phyloP scores from a whole-genome alignment of 2,329 filamentous ascomycete species.

The Aspergillus clavatus region DNA sequence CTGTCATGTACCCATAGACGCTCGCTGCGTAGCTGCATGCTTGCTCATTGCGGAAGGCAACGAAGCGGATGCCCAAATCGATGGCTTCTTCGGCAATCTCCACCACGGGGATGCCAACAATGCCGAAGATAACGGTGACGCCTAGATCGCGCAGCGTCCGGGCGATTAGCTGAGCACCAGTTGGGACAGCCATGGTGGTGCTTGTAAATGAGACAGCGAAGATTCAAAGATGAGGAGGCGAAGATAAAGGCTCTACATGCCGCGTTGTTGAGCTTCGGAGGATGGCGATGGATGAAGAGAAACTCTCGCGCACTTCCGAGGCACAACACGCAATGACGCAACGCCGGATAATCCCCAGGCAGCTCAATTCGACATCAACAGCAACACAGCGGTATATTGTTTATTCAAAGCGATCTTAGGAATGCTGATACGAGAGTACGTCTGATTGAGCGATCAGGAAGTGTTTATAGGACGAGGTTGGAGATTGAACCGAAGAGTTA shows the following conservation, averaged over 20 bases:
- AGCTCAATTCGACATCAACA: neutral
- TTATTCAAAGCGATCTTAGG: no score
- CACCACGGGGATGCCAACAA: constrained; percentile 53
- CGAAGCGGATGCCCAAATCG: constrained; percentile 53
- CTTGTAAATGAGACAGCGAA: no score
- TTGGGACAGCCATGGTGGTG: constrained; percentile 23
- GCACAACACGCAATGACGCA: constrained; percentile 2
- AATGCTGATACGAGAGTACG: no score
- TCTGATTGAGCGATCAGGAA: neutral
- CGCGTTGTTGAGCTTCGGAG: neutral
- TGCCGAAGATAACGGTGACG: constrained; percentile 49
- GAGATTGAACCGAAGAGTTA: no score
- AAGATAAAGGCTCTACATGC: no score
- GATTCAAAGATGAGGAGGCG: no score
- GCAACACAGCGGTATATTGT: neutral
- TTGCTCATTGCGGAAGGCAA: constrained; percentile 57
- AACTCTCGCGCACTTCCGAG: neutral
- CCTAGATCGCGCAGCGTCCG: constrained; percentile 46
- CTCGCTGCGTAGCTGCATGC: constrained; percentile 55
- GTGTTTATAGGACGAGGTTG: no score
- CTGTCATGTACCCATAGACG: constrained; percentile 56
- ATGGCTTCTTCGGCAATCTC: constrained; percentile 56
- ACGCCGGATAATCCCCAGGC: neutral
- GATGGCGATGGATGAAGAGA: neutral
- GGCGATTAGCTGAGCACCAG: constrained; percentile 47